Conservation (phyloP, 441 rosid genomes). For the Aquilaria agallochum region DNA sequence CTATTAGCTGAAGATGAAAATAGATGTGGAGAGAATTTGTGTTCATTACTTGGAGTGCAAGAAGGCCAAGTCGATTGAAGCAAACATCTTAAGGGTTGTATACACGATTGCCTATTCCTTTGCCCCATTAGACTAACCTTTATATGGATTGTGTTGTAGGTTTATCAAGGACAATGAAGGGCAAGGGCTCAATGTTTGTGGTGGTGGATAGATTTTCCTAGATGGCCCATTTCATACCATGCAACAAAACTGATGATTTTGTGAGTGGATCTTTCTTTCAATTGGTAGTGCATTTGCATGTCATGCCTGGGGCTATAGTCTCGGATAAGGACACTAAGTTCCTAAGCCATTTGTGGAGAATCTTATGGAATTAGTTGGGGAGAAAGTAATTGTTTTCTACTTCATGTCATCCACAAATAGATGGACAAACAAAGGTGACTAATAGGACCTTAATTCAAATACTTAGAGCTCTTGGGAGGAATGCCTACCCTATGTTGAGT, state of each 20-base stretch:
- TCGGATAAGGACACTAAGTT: conserved; percentile 1
- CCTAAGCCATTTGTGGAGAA: not conserved
- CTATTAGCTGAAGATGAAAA: too few species aligned
- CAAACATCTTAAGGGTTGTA: too few species aligned
- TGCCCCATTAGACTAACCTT: too few species aligned
- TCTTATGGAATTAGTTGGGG: not conserved
- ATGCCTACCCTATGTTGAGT: too few species aligned
- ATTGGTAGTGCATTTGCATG: not conserved
- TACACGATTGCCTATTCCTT: too few species aligned
- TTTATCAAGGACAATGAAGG: not conserved
- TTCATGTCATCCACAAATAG: not conserved
- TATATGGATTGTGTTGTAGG: not conserved
- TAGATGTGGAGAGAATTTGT: not conserved
- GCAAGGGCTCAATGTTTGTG: not conserved
- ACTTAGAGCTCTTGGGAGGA: too few species aligned
- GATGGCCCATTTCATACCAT: not conserved
- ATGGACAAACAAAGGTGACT: too few species aligned
- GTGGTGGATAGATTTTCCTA: not conserved
- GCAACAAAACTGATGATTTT: not conserved
- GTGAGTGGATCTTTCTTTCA: not conserved
- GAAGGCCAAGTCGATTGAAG: too few species aligned
- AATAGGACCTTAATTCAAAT: too few species aligned
- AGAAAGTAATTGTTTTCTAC: not conserved
- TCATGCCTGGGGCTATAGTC: not conserved
- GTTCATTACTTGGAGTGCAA: too few species aligned